Conservation (phyloP, 1,139 yeast species). For the Scheffersomyces illinoinensis region DNA sequence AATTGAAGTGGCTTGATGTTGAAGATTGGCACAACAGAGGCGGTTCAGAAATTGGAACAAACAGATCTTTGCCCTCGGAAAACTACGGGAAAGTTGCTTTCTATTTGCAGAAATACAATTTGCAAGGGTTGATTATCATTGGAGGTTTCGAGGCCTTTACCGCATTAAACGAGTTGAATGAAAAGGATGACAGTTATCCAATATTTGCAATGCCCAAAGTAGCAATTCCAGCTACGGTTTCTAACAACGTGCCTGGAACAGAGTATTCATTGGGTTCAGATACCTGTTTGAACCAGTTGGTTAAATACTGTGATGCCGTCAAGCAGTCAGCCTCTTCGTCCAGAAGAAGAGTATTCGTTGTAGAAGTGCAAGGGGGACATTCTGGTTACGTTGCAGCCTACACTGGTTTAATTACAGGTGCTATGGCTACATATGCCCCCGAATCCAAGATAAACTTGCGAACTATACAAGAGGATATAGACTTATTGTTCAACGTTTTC, state of each 20-base stretch:
- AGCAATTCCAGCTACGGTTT: conserved; percentile 77
- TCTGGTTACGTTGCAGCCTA: conserved; percentile 76
- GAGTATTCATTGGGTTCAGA: conserved; percentile 79
- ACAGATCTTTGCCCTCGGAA: conserved; percentile 67
- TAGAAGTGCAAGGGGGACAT: conserved; percentile 87
- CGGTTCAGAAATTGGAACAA: conserved; percentile 83
- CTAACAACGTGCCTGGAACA: conserved; percentile 83
- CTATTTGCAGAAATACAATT: conserved; percentile 68
- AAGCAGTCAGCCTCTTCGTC: conserved; percentile 80
- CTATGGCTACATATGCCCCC: conserved; percentile 75
- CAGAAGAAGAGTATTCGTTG: conserved; percentile 74
- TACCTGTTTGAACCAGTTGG: conserved; percentile 74
- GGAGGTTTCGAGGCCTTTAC: conserved; percentile 84
- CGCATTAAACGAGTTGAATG: conserved; percentile 66
- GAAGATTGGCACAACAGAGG: conserved; percentile 76
- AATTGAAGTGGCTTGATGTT: conserved; percentile 66
- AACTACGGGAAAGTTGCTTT: conserved; percentile 74
- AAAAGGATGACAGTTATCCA: conserved; percentile 64
- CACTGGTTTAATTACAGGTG: conserved; percentile 70
- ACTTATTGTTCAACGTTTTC: conserved; percentile 55
- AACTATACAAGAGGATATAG: conserved; percentile 63
- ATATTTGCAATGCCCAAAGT: conserved; percentile 78
- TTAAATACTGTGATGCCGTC: conserved; percentile 75
- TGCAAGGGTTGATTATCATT: conserved; percentile 72
- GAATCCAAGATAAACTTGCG: conserved; percentile 63